These are phyloP conservation scores for Rhizopogon salebrosus DNA, from an alignment of 768 basidiomycete species.

Conservation along the genomic window DNA sequence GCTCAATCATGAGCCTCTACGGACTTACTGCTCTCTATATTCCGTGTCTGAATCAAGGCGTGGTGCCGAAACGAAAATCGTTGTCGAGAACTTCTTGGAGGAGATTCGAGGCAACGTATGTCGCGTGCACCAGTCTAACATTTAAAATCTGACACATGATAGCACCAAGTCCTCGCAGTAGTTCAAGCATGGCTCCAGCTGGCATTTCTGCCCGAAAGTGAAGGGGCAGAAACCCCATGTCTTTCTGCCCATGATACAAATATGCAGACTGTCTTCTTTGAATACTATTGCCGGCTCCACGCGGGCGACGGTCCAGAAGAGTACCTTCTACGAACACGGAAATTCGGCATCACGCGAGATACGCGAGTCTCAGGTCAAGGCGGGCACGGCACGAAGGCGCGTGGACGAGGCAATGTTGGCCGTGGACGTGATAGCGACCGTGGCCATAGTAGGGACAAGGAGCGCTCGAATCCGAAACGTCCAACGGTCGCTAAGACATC, in stretches of 20 bases:
- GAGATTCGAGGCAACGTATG: slow-evolving; percentile 8
- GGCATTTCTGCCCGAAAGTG: slow-evolving; percentile 1
- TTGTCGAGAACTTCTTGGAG: slow-evolving; percentile 6
- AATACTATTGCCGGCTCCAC: slow-evolving; percentile 9
- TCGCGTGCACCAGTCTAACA: background rate
- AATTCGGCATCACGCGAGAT: background rate
- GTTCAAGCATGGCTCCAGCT: slow-evolving; percentile 10
- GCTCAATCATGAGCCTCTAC: slow-evolving; percentile 17
- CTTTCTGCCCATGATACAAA: background rate
- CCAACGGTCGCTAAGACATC: background rate
- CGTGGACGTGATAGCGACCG: background rate
- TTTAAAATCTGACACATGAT: background rate
- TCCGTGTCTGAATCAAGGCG: background rate
- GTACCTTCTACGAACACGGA: background rate
- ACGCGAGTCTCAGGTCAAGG: background rate
- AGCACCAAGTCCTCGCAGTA: slow-evolving; percentile 9
- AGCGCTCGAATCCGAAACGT: background rate
- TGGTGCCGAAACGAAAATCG: background rate
- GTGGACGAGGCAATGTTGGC: background rate
- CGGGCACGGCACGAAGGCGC: background rate
- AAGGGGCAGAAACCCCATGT: background rate
- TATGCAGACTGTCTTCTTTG: slow-evolving; percentile 15
- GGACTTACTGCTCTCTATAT: background rate
- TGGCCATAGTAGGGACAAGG: background rate
- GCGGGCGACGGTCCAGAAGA: fast-evolving